Evolutionary conservation across 192 early-diverging fungal species (phyloP).

Genomic region (Powellomyces hirtus): DNA sequence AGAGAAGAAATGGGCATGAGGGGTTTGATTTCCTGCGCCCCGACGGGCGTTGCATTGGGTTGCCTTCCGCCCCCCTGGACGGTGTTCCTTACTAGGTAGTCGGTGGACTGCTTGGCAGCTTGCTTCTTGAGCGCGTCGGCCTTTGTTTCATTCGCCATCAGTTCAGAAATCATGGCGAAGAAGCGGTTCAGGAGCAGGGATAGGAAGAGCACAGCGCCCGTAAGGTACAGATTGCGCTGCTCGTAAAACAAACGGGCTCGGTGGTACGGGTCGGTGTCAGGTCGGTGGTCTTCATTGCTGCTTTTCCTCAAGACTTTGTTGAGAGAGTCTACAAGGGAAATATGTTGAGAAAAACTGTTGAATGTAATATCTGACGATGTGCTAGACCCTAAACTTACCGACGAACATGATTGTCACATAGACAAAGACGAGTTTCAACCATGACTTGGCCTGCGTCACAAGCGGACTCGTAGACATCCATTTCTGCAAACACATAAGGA

Average conservation of each 20-base stretch:
- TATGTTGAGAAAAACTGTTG: too few species aligned
- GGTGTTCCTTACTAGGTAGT: constrained; percentile 25
- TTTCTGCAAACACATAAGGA: not conserved
- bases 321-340: constrained; percentile 9
- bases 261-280: constrained; percentile 13
- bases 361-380: too few species aligned
- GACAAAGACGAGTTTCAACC: constrained; percentile 20
- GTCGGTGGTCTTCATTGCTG: not conserved
- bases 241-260: constrained; percentile 30
- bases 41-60: too few species aligned
- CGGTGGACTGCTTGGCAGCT: constrained; percentile 36
- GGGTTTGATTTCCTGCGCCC: too few species aligned
- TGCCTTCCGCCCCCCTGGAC: too few species aligned
- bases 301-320: not conserved
- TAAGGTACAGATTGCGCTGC: constrained; percentile 44
- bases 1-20: not conserved
- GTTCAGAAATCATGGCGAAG: constrained; percentile 31
- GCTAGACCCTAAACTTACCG: not conserved
- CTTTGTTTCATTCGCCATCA: constrained; percentile 33
- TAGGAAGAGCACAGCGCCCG: constrained; percentile 38
- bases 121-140: constrained; percentile 35
- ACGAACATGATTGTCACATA: constrained; percentile 31
- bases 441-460: constrained; percentile 9
- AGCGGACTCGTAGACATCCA: constrained; percentile 21
- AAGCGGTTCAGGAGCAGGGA: constrained; percentile 37